Conservation (phyloP, 129 eudicot species). For the Saposhnikovia divaricata region DNA sequence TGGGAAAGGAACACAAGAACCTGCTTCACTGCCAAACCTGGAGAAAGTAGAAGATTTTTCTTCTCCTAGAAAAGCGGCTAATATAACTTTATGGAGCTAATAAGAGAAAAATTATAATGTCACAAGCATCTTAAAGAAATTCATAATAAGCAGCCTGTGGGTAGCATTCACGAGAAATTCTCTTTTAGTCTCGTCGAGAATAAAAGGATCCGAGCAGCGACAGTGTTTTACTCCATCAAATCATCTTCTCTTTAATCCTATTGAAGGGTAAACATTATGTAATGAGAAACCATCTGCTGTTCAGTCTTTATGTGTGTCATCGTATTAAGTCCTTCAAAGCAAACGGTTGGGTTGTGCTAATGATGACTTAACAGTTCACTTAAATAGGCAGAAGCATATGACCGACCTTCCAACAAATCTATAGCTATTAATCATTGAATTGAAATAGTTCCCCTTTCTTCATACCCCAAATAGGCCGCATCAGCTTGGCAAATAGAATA, state of each 20-base stretch:
- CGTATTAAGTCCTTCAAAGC: not conserved
- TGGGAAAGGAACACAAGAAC: not conserved
- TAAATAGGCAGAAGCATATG: not conserved
- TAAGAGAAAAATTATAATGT: too few relatives aligned
- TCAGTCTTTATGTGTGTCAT: not conserved
- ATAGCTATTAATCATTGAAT: not conserved
- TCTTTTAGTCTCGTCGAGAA: too few relatives aligned
- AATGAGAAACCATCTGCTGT: not conserved
- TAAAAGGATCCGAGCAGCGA: not conserved
- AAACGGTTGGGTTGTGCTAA: not conserved
- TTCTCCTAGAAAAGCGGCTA: not conserved
- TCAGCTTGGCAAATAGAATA: not conserved
- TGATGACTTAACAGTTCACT: not conserved
- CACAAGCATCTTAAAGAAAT: not conserved
- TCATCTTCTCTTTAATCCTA: not conserved
- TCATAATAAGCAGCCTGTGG: not conserved
- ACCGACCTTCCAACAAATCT: not conserved
- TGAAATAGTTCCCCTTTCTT: not conserved
- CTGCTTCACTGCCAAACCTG: not conserved
- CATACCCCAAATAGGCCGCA: not conserved
- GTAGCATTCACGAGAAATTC: too few relatives aligned
- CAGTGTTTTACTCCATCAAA: not conserved
- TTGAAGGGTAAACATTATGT: not conserved
- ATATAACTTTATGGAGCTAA: too few relatives aligned
- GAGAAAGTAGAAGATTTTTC: too few relatives aligned